Evolutionary conservation across 2,329 filamentous ascomycete species (phyloP), one percentile per base, ranked within the genome.

Genomic region (Tolypocladium tundrense): DNA sequence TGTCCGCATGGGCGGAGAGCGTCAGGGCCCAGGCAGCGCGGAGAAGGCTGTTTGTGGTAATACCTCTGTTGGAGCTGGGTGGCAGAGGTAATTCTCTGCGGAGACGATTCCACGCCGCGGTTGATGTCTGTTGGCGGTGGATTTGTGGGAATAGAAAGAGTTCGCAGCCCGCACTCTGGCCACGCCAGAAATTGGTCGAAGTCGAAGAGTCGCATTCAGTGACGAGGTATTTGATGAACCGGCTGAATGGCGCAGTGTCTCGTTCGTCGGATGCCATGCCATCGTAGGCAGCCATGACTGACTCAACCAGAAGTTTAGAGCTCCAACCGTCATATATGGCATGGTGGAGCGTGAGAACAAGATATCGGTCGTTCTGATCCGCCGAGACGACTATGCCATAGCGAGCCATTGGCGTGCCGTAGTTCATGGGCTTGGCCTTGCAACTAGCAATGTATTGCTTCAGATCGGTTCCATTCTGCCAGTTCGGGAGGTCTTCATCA

Each of bases 241-340:
- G 48, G 19, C 42, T 52, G 56, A 57, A 57, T 37, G 56, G 45
- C 9, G n/a, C 10, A 19, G 19, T 3, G 5, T 48, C 14, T 4
- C 14, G 4, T 48, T 9, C 13, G 14, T 31, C 6, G 13, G 40
- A 16, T 43, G 40, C 16, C 31, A 31, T 31, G n/a, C 24, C 35
- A 11, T 41, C 41, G 13, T 58, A 58, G 16, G 52, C 42, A 16
- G 42, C 31, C 9, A 58, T 43, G 19, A 58, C 51, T 2, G 40
- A 19, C 16, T 58, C 27, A 4, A 43, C 31, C 14, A 58, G 27
- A 13, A 58, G 27, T 6, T 42, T 42, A 11, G 48, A 51, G 10
- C 53, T 55, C 57, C 57, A 58, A 7, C 57, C 57, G 35, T 58
- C 57, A 33, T 58, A 58, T 6, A 58, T 58, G 16, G 43, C 57